Conservation (phyloP, 2,329 filamentous ascomycete genomes). For the Neocucurbitaria cava region DNA sequence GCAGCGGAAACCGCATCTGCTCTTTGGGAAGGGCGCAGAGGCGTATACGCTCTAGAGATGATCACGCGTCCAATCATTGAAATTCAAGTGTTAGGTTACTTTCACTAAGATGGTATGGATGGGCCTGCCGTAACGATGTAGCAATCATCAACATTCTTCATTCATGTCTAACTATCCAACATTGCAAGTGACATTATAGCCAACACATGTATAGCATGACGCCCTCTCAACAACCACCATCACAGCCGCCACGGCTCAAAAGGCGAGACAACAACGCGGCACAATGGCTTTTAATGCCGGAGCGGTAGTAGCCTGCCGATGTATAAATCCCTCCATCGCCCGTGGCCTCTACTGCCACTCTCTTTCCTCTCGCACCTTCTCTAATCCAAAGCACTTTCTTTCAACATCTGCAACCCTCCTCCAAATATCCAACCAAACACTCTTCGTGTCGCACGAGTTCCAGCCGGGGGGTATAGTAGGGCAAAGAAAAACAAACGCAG, state of each 20-base stretch:
- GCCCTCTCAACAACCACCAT: neutral
- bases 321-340: neutral
- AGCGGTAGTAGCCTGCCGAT: neutral
- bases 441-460: too few relatives aligned
- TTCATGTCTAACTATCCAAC: neutral
- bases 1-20: conserved; percentile 82
- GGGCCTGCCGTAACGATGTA: neutral
- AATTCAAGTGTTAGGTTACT: neutral
- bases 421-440: neutral
- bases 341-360: neutral
- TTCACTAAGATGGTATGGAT: neutral
- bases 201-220: neutral
- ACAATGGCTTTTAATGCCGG: neutral
- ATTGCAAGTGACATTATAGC: neutral
- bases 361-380: neutral
- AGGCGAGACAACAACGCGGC: neutral
- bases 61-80: neutral
- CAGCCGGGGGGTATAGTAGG: conserved; percentile 2
- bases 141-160: neutral
- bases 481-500: neutral
- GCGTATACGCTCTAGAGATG: conserved; percentile 27
- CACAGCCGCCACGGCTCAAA: neutral
- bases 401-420: neutral
- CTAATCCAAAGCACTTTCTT: neutral
- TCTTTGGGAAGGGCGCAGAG: conserved; percentile 72